phyloP scores from a whole-genome alignment of 108 stramenopile species.

The Skeletonema costatum region DNA sequence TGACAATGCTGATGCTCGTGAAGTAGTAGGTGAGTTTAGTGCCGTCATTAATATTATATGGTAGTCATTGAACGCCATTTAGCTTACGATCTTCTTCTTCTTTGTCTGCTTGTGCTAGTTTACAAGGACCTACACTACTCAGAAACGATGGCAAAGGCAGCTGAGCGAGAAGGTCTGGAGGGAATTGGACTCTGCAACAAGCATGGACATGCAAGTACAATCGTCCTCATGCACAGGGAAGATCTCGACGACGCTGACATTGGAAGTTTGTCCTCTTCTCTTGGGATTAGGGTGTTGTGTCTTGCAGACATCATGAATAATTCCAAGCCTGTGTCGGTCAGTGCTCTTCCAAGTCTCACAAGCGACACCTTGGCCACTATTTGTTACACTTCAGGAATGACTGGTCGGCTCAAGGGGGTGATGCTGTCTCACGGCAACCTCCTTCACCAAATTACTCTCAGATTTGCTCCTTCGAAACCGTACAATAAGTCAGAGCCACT shows the following conservation, averaged over 20 bases:
- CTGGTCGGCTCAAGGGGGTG: slow-evolving; percentile 73
- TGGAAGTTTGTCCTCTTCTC: neutral
- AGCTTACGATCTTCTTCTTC: neutral
- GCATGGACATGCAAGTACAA: slow-evolving; percentile 19
- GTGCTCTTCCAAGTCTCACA: slow-evolving; percentile 13
- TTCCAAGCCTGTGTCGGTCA: neutral
- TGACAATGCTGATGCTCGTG: slow-evolving; percentile 25
- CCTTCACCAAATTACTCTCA: slow-evolving; percentile 29
- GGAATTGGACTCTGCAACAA: slow-evolving; percentile 17
- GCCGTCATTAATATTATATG: neutral
- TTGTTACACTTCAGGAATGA: slow-evolving; percentile 80
- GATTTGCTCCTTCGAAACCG: slow-evolving; percentile 24
- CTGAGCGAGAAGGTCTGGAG: slow-evolving; percentile 13
- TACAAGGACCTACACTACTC: slow-evolving; percentile 31
- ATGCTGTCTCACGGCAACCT: slow-evolving; percentile 70
- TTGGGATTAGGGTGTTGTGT: slow-evolving; percentile 13
- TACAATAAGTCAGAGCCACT: slow-evolving; percentile 28
- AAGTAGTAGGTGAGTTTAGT: slow-evolving; percentile 17
- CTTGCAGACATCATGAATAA: slow-evolving; percentile 19
- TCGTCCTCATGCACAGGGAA: slow-evolving; percentile 28
- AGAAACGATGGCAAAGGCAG: slow-evolving; percentile 29
- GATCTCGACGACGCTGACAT: slow-evolving; percentile 15
- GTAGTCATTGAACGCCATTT: neutral
- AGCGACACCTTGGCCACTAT: slow-evolving; percentile 60
- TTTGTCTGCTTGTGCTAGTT: slow-evolving; percentile 1